Evolutionary conservation across 345 rosid species (phyloP).

Genomic region (Moricandia arvensis): DNA sequence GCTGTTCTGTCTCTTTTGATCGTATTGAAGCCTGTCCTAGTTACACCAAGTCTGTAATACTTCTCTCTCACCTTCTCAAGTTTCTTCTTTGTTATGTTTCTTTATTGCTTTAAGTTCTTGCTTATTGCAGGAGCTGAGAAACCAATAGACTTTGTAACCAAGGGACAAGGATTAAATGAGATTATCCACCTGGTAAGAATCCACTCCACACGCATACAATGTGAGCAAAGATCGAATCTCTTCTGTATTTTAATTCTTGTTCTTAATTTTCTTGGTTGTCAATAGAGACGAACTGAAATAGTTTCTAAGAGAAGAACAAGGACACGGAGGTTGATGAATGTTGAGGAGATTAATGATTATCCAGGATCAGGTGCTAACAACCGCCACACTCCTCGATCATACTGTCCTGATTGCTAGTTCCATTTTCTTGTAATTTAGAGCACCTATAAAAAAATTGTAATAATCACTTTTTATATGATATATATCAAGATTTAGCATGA

Average conservation of each 20-base stretch:
- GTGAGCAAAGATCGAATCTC: not conserved
- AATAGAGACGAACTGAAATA: constrained; percentile 17
- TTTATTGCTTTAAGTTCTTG: constrained; percentile 2
- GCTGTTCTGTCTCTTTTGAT: constrained; percentile 19
- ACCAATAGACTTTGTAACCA: not conserved
- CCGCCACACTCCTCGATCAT: constrained; percentile 61
- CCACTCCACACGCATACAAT: not conserved
- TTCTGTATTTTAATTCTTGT: constrained; percentile 6
- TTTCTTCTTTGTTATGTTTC: constrained; percentile 16
- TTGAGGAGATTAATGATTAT: constrained; percentile 56
- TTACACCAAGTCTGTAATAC: constrained; percentile 29
- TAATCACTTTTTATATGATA: constrained; percentile 12
- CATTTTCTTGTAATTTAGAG: constrained; percentile 12
- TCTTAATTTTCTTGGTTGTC: not conserved
- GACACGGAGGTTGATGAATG: constrained; percentile 35
- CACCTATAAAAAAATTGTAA: constrained; percentile 4
- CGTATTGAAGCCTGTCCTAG: constrained; percentile 7
- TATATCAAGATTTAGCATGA: not conserved
- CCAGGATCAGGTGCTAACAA: constrained; percentile 79
- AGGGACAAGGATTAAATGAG: not conserved
- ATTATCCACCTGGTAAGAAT: constrained; percentile 23
- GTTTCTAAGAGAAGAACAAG: constrained; percentile 13
- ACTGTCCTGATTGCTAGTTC: constrained; percentile 45
- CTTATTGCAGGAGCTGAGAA: constrained; percentile 9
- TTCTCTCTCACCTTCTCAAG: constrained; percentile 4